Evolutionary conservation across 257 asterid genomes (phyloP).

Genomic region (Phtheirospermum japonicum): DNA sequence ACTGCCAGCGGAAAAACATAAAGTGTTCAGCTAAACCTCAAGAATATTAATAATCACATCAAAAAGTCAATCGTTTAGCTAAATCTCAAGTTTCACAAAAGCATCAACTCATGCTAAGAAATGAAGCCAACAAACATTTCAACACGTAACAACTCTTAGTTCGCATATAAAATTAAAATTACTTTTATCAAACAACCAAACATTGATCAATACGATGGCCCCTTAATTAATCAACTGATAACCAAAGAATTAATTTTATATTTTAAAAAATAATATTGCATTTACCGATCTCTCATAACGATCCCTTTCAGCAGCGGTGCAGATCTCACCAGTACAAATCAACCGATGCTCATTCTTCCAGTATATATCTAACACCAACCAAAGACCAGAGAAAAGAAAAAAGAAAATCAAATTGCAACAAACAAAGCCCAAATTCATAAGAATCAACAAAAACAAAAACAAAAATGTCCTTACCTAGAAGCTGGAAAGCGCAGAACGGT

Average conservation of each 20-base stretch:
- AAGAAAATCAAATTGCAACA: slow-evolving; percentile 1
- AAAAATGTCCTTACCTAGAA: slow-evolving; percentile 50
- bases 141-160: not conserved
- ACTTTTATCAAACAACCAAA: no score
- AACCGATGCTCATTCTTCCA: slow-evolving; percentile 94
- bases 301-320: slow-evolving; percentile 91
- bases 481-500: slow-evolving; percentile 88
- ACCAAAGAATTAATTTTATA: no score
- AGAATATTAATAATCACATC: not conserved
- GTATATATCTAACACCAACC: slow-evolving; percentile 54
- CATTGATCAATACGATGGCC: no score
- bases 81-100: not conserved
- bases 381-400: not conserved
- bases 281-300: slow-evolving; percentile 84
- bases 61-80: not conserved
- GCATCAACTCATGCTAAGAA: not conserved
- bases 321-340: slow-evolving; percentile 77
- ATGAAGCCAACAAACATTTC: not conserved
- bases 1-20: no score
- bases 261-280: not conserved
- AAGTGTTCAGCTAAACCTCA: no score
- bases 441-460: not conserved
- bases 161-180: no score
- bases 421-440: not conserved
- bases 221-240: no score